Evolutionary conservation across 345 rosid genomes (phyloP).

Genomic region (Gossypium australe): DNA sequence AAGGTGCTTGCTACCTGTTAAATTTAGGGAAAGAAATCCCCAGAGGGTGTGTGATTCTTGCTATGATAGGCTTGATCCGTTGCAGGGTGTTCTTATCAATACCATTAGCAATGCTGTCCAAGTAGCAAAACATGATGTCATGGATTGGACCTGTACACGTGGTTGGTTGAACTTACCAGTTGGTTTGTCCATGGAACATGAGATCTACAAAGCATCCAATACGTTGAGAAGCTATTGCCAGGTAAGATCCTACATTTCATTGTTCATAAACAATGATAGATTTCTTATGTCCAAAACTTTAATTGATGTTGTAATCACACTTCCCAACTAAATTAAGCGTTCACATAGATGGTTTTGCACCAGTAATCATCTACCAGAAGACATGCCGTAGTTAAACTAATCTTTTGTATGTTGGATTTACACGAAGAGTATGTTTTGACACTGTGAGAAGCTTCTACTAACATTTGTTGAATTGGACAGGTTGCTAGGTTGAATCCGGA

Average conservation of each 20-base stretch:
- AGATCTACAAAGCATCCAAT: conserved; percentile 86
- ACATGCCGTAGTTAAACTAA: not conserved
- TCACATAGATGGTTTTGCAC: not conserved
- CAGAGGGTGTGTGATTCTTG: conserved; percentile 94
- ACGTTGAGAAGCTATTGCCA: conserved; percentile 73
- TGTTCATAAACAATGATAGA: not conserved
- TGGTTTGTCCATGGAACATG: conserved; percentile 92
- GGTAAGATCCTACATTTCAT: conserved; percentile 29
- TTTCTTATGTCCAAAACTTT: not conserved
- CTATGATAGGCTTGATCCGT: conserved; percentile 92
- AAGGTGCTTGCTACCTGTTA: conserved; percentile 70
- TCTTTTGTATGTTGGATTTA: not conserved
- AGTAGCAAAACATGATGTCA: conserved; percentile 89
- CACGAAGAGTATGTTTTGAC: not conserved
- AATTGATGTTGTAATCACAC: not conserved
- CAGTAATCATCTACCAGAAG: not conserved
- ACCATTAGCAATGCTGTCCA: conserved; percentile 87
- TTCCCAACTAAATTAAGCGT: not conserved
- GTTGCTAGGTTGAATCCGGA: conserved; percentile 76
- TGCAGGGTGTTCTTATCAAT: conserved; percentile 72
- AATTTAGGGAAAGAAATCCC: conserved; percentile 84
- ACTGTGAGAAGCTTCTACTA: not conserved
- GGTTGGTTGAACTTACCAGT: conserved; percentile 95
- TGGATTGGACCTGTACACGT: conserved; percentile 88
- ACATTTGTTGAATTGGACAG: conserved; percentile 30